A percentile compares a stretch with the other conserved stretches of the same genome.
phyloP scores from a whole-genome alignment of 257 asterid species.

The Nicotiana noctiflora region DNA sequence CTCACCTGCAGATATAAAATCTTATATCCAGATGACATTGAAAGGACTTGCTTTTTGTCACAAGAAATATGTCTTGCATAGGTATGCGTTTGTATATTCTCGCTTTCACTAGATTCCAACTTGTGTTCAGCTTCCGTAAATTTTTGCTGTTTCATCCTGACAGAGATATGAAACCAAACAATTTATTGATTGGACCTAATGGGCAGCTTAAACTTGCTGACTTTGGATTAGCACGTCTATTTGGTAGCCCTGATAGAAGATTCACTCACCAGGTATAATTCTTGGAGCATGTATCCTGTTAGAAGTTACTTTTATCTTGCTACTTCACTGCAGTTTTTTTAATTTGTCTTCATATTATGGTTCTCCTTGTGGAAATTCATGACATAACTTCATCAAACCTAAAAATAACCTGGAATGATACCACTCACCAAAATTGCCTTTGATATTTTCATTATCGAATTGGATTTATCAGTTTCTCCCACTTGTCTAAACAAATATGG shows the following conservation, averaged over 20 bases:
- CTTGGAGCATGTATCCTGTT: not conserved
- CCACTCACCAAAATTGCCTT: not conserved
- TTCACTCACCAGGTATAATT: slow-evolving; percentile 43
- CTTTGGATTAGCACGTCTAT: too few species aligned
- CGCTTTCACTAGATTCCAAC: not conserved
- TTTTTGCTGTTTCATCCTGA: slow-evolving; percentile 10
- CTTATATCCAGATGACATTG: too few species aligned
- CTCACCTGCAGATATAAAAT: too few species aligned
- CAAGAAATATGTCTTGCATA: slow-evolving; percentile 15
- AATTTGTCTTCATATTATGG: not conserved
- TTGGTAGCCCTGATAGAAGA: too few species aligned
- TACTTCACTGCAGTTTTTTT: not conserved
- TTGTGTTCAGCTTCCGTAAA: not conserved
- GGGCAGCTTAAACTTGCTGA: too few species aligned
- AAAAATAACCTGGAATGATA: not conserved
- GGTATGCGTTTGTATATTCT: slow-evolving; percentile 33
- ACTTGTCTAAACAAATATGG: not conserved
- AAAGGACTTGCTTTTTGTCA: too few species aligned
- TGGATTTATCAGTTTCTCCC: not conserved
- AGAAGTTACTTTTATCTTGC: not conserved
- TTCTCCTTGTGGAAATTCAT: not conserved
- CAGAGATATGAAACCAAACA: too few species aligned
- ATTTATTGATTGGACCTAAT: too few species aligned
- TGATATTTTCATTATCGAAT: not conserved
- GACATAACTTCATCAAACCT: not conserved